Conservation (phyloP, 371 early-diverging fungal genomes). For the Capillidium rhysosporum region DNA sequence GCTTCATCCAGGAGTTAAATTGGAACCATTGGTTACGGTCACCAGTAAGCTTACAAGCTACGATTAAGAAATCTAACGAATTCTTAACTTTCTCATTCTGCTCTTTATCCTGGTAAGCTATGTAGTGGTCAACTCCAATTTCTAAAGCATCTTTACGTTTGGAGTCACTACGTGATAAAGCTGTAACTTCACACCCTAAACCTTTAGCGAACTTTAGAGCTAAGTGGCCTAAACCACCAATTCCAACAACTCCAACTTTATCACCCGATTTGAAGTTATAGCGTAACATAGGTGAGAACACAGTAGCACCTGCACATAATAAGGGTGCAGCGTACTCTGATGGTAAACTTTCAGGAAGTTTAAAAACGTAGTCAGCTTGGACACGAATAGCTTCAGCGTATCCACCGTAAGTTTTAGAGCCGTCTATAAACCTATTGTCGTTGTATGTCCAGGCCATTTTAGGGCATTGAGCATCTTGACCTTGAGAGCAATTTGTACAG, state of each 20-base stretch:
- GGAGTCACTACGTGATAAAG: conserved; percentile 25
- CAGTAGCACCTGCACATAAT: conserved; percentile 57
- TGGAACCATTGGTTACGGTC: conserved; percentile 26
- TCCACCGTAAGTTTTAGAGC: conserved; percentile 20
- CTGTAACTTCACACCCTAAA: conserved; percentile 38
- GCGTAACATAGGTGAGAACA: conserved; percentile 32
- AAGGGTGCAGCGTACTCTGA: conserved; percentile 16
- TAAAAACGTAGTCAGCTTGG: conserved; percentile 24
- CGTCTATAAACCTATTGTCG: background rate
- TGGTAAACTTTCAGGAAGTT: conserved; percentile 25
- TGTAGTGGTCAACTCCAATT: conserved; percentile 41
- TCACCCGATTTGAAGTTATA: conserved; percentile 26
- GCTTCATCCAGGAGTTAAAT: conserved; percentile 25
- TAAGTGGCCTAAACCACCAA: conserved; percentile 58
- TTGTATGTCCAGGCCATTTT: conserved; percentile 19
- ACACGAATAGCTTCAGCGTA: conserved; percentile 19
- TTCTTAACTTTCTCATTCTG: conserved; percentile 9
- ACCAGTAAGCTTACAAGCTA: conserved; percentile 17
- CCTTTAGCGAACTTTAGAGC: conserved; percentile 39
- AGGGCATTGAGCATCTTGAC: conserved; percentile 43
- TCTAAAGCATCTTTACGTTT: conserved; percentile 41
- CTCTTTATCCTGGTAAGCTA: conserved; percentile 17
- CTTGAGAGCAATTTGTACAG: conserved; percentile 40
- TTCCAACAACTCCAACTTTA: conserved; percentile 40
- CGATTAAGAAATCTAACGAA: conserved; percentile 25